phyloP scores from a whole-genome alignment of 768 basidiomycete species.

The Chiua virens region DNA sequence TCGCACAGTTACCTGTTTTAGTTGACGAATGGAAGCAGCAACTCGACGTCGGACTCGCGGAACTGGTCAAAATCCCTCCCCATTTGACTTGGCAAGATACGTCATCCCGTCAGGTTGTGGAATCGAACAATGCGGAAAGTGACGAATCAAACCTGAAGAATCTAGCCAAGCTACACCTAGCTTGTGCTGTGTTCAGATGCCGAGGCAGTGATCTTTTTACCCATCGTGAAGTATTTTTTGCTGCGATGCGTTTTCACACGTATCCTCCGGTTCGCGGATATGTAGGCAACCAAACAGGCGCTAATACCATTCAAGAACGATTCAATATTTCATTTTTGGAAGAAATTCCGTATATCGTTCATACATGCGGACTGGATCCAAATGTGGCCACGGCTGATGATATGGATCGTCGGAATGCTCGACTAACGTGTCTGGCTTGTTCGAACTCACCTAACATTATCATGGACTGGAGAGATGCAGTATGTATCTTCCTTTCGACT shows the following conservation, averaged over 20 bases:
- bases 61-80: background rate
- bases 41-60: slow-evolving; percentile 7
- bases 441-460: background rate
- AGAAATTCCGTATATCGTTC: slow-evolving; percentile 1
- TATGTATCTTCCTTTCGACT: background rate
- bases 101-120: background rate
- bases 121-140: background rate
- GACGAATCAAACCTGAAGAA: background rate
- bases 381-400: slow-evolving; percentile 6
- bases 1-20: slow-evolving; percentile 6
- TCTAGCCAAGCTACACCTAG: slow-evolving; percentile 2
- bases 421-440: slow-evolving; percentile 1
- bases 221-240: background rate
- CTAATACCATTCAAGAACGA: background rate
- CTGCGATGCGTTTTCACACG: background rate
- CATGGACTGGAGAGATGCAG: slow-evolving; percentile 4
- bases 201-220: background rate
- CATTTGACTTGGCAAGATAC: background rate
- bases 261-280: background rate
- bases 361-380: slow-evolving; percentile 6
- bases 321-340: background rate
- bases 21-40: slow-evolving; percentile 5
- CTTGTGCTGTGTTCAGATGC: slow-evolving; percentile 5
- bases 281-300: background rate
- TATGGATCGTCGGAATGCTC: slow-evolving; percentile 9